Evolutionary conservation across 1,139 yeast species (phyloP).

Genomic region (Tardiomyces blankii): DNA sequence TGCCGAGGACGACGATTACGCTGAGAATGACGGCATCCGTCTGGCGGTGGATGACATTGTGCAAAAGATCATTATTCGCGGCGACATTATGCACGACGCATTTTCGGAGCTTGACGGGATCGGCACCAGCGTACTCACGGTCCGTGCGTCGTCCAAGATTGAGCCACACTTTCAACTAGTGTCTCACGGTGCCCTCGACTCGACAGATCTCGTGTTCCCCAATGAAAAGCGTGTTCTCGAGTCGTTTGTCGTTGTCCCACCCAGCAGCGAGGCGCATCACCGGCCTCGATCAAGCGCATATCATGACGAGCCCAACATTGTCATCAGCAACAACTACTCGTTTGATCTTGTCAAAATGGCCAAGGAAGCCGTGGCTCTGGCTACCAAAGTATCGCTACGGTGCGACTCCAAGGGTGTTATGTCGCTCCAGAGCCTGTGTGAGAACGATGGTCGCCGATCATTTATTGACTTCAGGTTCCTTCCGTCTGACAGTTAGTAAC

Average conservation of each 20-base stretch:
- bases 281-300: not conserved
- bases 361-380: conserved; percentile 18
- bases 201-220: conserved; percentile 56
- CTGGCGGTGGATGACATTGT: conserved; percentile 39
- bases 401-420: conserved; percentile 19
- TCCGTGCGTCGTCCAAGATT: conserved; percentile 30
- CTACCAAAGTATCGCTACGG: conserved; percentile 18
- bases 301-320: conserved; percentile 4
- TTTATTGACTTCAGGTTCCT: conserved; percentile 21
- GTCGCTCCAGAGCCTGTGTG: conserved; percentile 22
- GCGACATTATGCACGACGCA: conserved; percentile 53
- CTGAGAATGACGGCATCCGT: conserved; percentile 7
- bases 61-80: conserved; percentile 56
- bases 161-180: conserved; percentile 33
- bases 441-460: conserved; percentile 15
- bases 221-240: conserved; percentile 51
- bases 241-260: conserved; percentile 22
- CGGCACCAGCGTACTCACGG: conserved; percentile 46
- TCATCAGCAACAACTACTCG: conserved; percentile 15
- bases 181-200: conserved; percentile 58
- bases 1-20: conserved; percentile 11
- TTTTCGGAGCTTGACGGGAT: conserved; percentile 57
- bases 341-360: conserved; percentile 15
- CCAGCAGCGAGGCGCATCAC: not conserved
- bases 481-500: conserved; percentile 12